Evolutionary conservation across 805 yeast species (phyloP), one percentile per base, ranked within the genome.

Genomic region (Tetrapisispora nanseiensis): DNA sequence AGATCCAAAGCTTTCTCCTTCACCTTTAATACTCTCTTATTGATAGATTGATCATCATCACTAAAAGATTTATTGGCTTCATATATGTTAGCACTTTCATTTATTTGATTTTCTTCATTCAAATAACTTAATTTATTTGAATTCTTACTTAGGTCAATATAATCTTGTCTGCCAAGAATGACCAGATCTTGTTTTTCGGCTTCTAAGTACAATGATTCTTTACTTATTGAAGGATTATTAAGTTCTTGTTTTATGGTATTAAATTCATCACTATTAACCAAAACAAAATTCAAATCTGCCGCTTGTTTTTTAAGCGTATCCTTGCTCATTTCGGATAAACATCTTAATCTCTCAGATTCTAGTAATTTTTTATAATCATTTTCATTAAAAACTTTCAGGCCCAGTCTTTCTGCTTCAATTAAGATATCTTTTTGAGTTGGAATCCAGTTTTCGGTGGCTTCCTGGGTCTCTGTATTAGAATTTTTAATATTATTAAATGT

Each of bases 1-100:
- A 65, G 56, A 12, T 62, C 53, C 39, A 62, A 67, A 4, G 81
- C 82, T 6, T 61, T 61, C 0, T 49, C 55, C 7, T 56, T 51
- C 11, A 80, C 44, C 20, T 59, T 55, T 36, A 47, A 56, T 15
- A 43, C 46, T 11, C 55, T 51, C 10, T 43, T 36, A 18, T 28
- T n/a, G 5, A 38, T 24, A 15, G 44, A 48, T 42, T 39, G 42
- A 13, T 41, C 34, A 15, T 46, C 46, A 33, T 41, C 42, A n/a
- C 30, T 48, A n/a, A n/a, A n/a, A n/a, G n/a, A n/a, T n/a, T n/a
- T n/a, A n/a, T n/a, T n/a, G n/a, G n/a, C n/a, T n/a, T n/a, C n/a
- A n/a, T n/a, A n/a, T n/a, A n/a, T n/a, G n/a, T n/a, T n/a, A n/a
- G n/a, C n/a, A n/a, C n/a, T n/a, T n/a, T n/a, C n/a, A n/a, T n/a